These are phyloP conservation scores for Huntiella abstrusa DNA, from an alignment of 2,329 filamentous ascomycete genomes.

Conservation along the genomic window DNA sequence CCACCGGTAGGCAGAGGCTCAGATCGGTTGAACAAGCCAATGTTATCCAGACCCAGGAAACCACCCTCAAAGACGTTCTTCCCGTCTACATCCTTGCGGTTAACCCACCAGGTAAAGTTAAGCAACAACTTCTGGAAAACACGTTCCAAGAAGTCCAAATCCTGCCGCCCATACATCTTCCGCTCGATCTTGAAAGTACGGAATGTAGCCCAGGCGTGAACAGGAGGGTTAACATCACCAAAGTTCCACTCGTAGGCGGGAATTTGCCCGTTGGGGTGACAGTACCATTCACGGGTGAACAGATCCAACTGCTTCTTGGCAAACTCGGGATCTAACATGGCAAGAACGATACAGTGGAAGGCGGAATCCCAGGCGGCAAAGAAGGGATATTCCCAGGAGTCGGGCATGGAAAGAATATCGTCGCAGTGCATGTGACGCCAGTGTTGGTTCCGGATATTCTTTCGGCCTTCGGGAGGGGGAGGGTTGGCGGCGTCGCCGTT, in stretches of 20 bases:
- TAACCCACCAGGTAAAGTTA: slow-evolving; percentile 99
- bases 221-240: slow-evolving; percentile 87
- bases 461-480: slow-evolving; percentile 63
- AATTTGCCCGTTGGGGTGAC: slow-evolving; percentile 89
- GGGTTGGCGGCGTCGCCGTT: slow-evolving; percentile 82
- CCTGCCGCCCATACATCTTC: slow-evolving; percentile 87
- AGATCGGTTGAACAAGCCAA: slow-evolving; percentile 91
- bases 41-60: slow-evolving; percentile 90
- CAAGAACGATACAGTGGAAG: slow-evolving; percentile 87
- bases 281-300: slow-evolving; percentile 96
- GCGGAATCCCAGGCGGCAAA: slow-evolving; percentile 95
- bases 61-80: slow-evolving; percentile 97
- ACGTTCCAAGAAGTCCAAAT: slow-evolving; percentile 85
- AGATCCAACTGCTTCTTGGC: slow-evolving; percentile 95
- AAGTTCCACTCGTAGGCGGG: slow-evolving; percentile 97
- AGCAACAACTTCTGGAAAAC: slow-evolving; percentile 91
- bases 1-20: slow-evolving; percentile 88
- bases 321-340: slow-evolving; percentile 96
- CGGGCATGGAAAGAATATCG: slow-evolving; percentile 91
- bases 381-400: slow-evolving; percentile 97
- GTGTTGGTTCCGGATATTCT: slow-evolving; percentile 63
- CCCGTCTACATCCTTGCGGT: slow-evolving; percentile 80
- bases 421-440: slow-evolving; percentile 95
- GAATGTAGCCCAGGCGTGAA: slow-evolving; percentile 92
- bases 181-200: slow-evolving; percentile 95